phyloP scores from a whole-genome alignment of 441 rosid genomes.

The Erodium moschatum region DNA sequence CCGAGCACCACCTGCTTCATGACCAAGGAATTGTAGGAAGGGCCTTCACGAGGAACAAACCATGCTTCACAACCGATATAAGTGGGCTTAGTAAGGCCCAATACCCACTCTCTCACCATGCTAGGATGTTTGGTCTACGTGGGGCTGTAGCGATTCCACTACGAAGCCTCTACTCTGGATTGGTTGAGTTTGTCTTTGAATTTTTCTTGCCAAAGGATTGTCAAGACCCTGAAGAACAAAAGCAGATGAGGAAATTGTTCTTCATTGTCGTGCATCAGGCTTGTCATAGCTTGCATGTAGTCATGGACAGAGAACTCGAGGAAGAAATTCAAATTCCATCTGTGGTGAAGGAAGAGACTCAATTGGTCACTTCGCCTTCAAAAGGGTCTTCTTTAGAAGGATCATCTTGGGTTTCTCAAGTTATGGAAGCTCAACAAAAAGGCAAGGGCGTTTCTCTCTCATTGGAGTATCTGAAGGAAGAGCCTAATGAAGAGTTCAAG shows the following conservation, averaged over 20 bases:
- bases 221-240: slow-evolving; percentile 37
- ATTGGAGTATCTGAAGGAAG: slow-evolving; percentile 51
- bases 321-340: slow-evolving; percentile 27
- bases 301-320: slow-evolving; percentile 37
- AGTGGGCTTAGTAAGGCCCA: slow-evolving; percentile 43
- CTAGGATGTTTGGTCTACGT: slow-evolving; percentile 52
- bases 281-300: slow-evolving; percentile 41
- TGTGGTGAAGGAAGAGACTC: slow-evolving; percentile 25
- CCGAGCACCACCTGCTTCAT: slow-evolving; percentile 57
- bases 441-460: slow-evolving; percentile 44
- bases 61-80: slow-evolving; percentile 48
- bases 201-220: slow-evolving; percentile 64
- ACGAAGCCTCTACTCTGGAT: slow-evolving; percentile 32
- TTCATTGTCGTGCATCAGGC: slow-evolving; percentile 35
- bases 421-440: slow-evolving; percentile 41
- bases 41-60: slow-evolving; percentile 45
- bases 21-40: slow-evolving; percentile 71
- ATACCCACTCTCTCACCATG: slow-evolving; percentile 80
- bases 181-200: slow-evolving; percentile 57
- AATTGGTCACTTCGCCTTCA: slow-evolving; percentile 22
- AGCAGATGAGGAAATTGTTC: slow-evolving; percentile 38
- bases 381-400: slow-evolving; percentile 34
- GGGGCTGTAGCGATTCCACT: slow-evolving; percentile 67
- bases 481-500: slow-evolving; percentile 52
- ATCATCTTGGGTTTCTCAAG: slow-evolving; percentile 43